phyloP scores from a whole-genome alignment of 2,329 filamentous ascomycete species.

The Endothia cerciana region DNA sequence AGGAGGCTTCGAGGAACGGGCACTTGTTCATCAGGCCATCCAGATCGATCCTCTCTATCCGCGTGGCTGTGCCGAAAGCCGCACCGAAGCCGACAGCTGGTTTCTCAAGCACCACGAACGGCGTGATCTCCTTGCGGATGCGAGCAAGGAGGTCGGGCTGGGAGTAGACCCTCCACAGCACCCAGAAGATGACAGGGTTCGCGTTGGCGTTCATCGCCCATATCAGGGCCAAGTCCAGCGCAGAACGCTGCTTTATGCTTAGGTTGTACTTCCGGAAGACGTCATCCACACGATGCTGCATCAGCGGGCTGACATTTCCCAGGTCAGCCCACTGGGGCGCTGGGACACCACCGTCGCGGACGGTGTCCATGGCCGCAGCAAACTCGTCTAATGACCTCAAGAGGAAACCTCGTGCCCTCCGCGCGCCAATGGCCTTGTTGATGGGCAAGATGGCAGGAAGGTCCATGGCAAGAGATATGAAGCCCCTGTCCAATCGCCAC shows the following conservation, averaged over 20 bases:
- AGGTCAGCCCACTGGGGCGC: slow-evolving; percentile 43
- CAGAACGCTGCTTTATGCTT: slow-evolving; percentile 39
- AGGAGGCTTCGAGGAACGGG: slow-evolving; percentile 44
- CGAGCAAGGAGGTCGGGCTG: slow-evolving; percentile 44
- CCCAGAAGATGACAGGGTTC: slow-evolving; percentile 45
- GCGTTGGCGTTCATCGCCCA: slow-evolving; percentile 47
- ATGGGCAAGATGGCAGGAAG: slow-evolving; percentile 41
- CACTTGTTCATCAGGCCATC: slow-evolving; percentile 42
- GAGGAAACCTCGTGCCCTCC: slow-evolving; percentile 36
- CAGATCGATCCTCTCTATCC: slow-evolving; percentile 41
- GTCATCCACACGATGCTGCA: slow-evolving; percentile 36
- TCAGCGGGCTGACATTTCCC: slow-evolving; percentile 40
- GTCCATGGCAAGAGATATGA: slow-evolving; percentile 38
- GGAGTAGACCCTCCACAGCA: slow-evolving; percentile 46
- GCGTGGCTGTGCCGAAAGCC: slow-evolving; percentile 42
- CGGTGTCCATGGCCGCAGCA: slow-evolving; percentile 41
- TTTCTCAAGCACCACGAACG: slow-evolving; percentile 38
- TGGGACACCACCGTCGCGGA: slow-evolving; percentile 38
- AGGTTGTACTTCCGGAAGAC: slow-evolving; percentile 34
- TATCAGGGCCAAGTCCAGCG: slow-evolving; percentile 41
- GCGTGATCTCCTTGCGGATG: slow-evolving; percentile 44
- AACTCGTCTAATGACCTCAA: slow-evolving; percentile 40
- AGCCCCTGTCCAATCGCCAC: slow-evolving; percentile 43
- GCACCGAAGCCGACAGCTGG: slow-evolving; percentile 42
- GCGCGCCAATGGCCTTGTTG: slow-evolving; percentile 39